Conservation (phyloP, 768 basidiomycete genomes). For the Mycena sanguinolenta region DNA sequence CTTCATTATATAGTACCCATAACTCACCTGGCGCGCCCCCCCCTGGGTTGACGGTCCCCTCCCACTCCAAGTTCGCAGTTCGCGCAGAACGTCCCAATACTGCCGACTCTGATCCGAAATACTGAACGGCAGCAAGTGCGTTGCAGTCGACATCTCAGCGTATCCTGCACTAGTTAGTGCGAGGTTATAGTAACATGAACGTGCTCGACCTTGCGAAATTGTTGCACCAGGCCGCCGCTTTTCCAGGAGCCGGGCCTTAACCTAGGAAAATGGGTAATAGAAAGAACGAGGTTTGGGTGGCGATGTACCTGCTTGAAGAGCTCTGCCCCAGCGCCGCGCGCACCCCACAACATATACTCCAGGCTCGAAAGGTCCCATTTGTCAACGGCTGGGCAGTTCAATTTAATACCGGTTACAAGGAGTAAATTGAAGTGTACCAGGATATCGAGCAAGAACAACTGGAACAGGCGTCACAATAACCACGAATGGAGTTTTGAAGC, state of each 20-base stretch:
- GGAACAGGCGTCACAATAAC: constrained; percentile 87
- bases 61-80: constrained; percentile 80
- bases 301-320: constrained; percentile 62
- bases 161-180: constrained; percentile 58
- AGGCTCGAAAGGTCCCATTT: constrained; percentile 77
- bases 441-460: constrained; percentile 78
- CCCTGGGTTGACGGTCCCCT: constrained; percentile 60
- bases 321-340: constrained; percentile 83
- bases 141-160: constrained; percentile 87
- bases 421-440: constrained; percentile 58
- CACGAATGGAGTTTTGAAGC: constrained; percentile 69
- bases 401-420: neutral
- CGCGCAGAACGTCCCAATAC: constrained; percentile 73
- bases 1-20: constrained; percentile 88
- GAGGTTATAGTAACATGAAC: neutral
- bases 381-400: constrained; percentile 61
- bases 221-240: constrained; percentile 56
- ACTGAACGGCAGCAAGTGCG: constrained; percentile 65
- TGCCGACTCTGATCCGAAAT: constrained; percentile 67
- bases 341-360: constrained; percentile 73
- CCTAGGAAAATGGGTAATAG: constrained; percentile 35
- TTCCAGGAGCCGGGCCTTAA: constrained; percentile 51
- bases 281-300: neutral
- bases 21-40: constrained; percentile 82
- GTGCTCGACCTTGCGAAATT: constrained; percentile 66